Base-by-base conservation (phyloP, 352 stramenopile species). In the Globisporangium viniferum region DNA sequence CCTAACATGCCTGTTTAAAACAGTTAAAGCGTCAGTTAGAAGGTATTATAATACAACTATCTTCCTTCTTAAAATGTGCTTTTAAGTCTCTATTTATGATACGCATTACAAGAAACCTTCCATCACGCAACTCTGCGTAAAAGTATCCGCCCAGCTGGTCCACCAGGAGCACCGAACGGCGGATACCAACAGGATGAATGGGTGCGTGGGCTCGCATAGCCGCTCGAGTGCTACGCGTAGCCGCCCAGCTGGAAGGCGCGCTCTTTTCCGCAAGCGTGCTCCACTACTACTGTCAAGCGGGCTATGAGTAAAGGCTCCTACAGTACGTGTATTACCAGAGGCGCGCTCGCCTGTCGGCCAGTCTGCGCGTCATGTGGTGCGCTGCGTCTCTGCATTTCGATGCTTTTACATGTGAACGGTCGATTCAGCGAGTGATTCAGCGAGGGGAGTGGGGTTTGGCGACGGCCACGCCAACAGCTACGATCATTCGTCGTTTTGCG, bases 401-500 rank as follows among this genome's bases (percentile, higher is more conserved):
- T 27, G 56, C 56, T 61, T 61, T 48, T 61, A 61, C 56, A 41
- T 27, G 55, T 15, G 55, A n/a, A 14, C 20, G 55, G n/a, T 10
- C 20, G 31, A 48, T 15, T 18, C 39, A 57, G 51, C 51, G 51
- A 57, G 24, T 22, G 31, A 48, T 48, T 48, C 15, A 48, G 39
- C 14, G 39, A 48, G 41, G 14, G 41, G 41, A 48, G 41, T 48
- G 41, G 41, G 41, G 41, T 48, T 48, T 48, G 41, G 15, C 41
- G 41, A 48, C 41, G 15, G 20, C 56, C 12, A 20, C 29, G 20
- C 46, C 29, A 48, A n/a, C 31, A 59, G 56, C 56, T 61, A 53
- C 36, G 58, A 49, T 58, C 64, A 69, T 69, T 69, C 55, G 55
- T 62, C 64, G 64, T 69, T 69, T 69, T 69, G 64, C 64, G 64